phyloP scores from a whole-genome alignment of 2,329 filamentous ascomycete genomes.

The Aspergillus sp. region DNA sequence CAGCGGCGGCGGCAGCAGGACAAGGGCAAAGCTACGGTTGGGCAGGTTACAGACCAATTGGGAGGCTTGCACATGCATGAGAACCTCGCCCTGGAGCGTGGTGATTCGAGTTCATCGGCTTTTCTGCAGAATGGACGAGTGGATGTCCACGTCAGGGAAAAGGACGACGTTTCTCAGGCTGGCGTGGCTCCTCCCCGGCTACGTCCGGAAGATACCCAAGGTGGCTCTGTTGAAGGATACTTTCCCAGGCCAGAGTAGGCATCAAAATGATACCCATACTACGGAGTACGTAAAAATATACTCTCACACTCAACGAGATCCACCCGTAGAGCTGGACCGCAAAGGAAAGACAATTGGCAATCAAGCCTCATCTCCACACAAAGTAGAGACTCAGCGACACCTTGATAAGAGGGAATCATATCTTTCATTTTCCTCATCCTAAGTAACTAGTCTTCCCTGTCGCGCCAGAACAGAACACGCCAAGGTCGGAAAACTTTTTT shows the following conservation, averaged over 20 bases:
- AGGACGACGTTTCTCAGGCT: constrained; percentile 11
- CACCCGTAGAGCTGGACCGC: not conserved
- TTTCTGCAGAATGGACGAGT: constrained; percentile 21
- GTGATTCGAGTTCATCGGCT: constrained; percentile 18
- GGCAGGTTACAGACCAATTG: constrained; percentile 21
- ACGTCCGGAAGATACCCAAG: constrained; percentile 25
- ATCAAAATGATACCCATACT: not conserved
- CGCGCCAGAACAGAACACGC: constrained; percentile 24
- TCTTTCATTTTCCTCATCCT: constrained; percentile 30
- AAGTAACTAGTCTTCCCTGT: constrained; percentile 12
- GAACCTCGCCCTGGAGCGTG: constrained; percentile 30
- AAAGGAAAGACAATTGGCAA: constrained; percentile 57
- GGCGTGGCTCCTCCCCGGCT: constrained; percentile 23
- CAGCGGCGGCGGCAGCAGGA: constrained; percentile 8
- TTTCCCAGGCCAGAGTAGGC: constrained; percentile 15
- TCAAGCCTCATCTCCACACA: constrained; percentile 71
- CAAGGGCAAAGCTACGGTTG: constrained; percentile 12
- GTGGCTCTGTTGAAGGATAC: constrained; percentile 38
- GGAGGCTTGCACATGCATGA: constrained; percentile 14
- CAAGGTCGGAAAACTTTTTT: constrained; percentile 22
- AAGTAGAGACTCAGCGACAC: constrained; percentile 76
- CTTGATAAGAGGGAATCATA: constrained; percentile 48
- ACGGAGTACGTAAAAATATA: too few relatives aligned
- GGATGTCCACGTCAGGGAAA: constrained; percentile 28
- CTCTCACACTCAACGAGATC: not conserved